phyloP scores from a whole-genome alignment of 176 grass and related monocot genomes.

The Saccharum spontaneum region DNA sequence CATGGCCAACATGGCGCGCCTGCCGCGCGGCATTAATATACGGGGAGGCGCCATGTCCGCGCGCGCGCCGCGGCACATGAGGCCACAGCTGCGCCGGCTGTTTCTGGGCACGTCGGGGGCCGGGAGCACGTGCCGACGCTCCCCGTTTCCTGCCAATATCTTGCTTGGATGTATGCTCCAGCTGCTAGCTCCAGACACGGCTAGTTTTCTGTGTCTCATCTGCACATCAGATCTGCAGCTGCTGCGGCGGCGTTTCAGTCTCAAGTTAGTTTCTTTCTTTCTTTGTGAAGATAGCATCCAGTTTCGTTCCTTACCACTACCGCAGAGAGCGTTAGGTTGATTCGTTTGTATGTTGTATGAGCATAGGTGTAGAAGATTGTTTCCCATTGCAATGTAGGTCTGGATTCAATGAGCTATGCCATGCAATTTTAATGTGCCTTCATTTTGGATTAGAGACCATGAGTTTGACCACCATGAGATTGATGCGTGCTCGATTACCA shows the following conservation, averaged over 20 bases:
- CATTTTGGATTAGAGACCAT: no score
- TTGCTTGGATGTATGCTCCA: constrained; percentile 12
- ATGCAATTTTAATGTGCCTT: no score
- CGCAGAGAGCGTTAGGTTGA: no score
- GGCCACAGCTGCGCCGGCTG: not conserved
- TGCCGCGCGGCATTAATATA: constrained; percentile 36
- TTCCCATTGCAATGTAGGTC: no score
- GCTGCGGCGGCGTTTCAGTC: not conserved
- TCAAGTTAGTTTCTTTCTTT: not conserved
- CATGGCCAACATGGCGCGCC: constrained; percentile 22
- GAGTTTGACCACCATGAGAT: no score
- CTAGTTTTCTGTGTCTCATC: not conserved
- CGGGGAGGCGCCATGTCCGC: constrained; percentile 24
- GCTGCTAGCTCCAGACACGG: not conserved
- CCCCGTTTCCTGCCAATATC: constrained; percentile 20
- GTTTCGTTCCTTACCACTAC: not conserved
- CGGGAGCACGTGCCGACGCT: constrained; percentile 24
- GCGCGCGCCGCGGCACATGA: constrained; percentile 31
- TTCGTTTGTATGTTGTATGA: no score
- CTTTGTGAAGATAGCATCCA: not conserved
- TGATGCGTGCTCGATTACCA: no score
- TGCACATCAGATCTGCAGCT: not conserved
- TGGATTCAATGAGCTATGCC: no score
- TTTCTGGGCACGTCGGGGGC: not conserved
- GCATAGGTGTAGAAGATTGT: not conserved